Evolutionary conservation across 225 moss, liverwort and hornwort species (phyloP).

Genomic region (Physcomitrellopsis africana): DNA sequence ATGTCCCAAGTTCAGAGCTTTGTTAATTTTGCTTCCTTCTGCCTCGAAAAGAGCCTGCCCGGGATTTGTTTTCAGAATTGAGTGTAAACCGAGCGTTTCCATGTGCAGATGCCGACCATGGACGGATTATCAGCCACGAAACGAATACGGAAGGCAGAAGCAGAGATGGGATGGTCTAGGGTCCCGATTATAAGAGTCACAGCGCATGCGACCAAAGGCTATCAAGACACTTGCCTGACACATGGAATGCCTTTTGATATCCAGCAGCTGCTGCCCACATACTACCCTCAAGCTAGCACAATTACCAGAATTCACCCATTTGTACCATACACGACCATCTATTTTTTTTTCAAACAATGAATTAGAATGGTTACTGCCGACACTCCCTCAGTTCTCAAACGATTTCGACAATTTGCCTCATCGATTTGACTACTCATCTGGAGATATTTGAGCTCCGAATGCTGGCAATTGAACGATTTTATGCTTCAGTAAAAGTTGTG

Average conservation of each 20-base stretch:
- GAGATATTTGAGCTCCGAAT: too few relatives aligned
- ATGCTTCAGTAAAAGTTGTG: too few relatives aligned
- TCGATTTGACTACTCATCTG: too few relatives aligned
- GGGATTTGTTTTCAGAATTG: neutral
- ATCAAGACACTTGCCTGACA: slow-evolving; percentile 53
- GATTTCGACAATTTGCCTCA: too few relatives aligned
- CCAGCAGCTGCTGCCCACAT: slow-evolving; percentile 48
- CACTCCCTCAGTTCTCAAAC: too few relatives aligned
- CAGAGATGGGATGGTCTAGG: slow-evolving; percentile 37
- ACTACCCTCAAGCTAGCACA: slow-evolving; percentile 27
- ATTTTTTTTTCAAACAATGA: slow-evolving; percentile 6
- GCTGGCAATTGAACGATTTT: too few relatives aligned
- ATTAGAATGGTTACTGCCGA: too few relatives aligned
- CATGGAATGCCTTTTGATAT: slow-evolving; percentile 57
- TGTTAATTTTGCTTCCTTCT: neutral
- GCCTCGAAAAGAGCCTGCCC: neutral
- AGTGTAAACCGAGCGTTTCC: neutral
- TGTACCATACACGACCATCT: neutral
- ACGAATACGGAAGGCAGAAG: slow-evolving; percentile 51
- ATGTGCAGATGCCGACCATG: slow-evolving; percentile 67
- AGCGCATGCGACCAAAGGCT: slow-evolving; percentile 66
- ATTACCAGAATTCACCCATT: too few relatives aligned
- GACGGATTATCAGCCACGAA: slow-evolving; percentile 61
- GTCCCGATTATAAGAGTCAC: slow-evolving; percentile 60
- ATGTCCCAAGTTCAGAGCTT: neutral